These are phyloP conservation scores for Agaricus subrufescens DNA, from an alignment of 768 basidiomycete genomes.

Conservation along the genomic window DNA sequence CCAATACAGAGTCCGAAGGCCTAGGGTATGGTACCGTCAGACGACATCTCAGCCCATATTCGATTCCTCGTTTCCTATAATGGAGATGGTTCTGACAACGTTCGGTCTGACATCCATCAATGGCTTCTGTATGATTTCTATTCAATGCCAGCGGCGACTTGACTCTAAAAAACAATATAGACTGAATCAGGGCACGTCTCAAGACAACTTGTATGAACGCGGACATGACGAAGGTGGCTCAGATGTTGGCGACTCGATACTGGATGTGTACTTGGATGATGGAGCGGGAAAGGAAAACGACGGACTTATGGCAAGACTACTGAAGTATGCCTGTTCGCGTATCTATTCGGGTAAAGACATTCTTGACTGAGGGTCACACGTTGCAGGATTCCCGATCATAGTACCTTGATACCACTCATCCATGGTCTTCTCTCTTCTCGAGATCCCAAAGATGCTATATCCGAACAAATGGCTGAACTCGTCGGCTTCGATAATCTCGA, in stretches of 20 bases:
- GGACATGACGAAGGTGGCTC: neutral
- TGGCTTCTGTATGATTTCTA: constrained; percentile 4
- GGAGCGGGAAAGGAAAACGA: neutral
- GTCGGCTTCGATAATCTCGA: constrained; percentile 85
- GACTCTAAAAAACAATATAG: neutral
- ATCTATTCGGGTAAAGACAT: too few species aligned
- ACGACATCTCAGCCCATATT: neutral
- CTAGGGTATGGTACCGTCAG: too few species aligned
- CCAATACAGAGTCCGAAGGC: too few species aligned
- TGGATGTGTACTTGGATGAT: constrained; percentile 1
- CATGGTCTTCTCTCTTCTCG: constrained; percentile 40
- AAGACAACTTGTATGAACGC: neutral
- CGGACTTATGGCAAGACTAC: neutral
- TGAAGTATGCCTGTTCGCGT: neutral
- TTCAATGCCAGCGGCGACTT: too few species aligned
- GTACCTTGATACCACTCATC: constrained; percentile 24
- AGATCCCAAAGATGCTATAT: constrained; percentile 64
- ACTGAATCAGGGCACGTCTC: neutral
- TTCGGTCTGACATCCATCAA: constrained; percentile 2
- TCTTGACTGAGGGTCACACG: neutral
- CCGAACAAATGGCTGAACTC: constrained; percentile 71
- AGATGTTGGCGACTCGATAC: neutral
- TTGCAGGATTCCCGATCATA: constrained; percentile 10
- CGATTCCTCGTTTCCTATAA: neutral
- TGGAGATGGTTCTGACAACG: constrained; percentile 4